Evolutionary conservation across 2,329 filamentous ascomycete genomes (phyloP).

Genomic region (Exophiala bonariae): DNA sequence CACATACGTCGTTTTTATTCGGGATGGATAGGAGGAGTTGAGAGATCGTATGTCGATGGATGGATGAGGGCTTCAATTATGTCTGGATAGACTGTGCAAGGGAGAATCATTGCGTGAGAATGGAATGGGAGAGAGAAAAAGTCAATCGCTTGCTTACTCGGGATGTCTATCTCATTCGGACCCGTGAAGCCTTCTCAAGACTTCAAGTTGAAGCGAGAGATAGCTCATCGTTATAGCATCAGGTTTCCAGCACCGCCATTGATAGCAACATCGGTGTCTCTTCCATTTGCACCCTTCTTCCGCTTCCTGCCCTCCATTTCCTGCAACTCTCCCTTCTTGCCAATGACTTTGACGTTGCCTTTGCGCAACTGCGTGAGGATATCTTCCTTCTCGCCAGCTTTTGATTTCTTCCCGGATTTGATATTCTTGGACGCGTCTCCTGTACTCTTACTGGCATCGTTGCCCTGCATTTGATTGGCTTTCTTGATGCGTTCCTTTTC

Average conservation of each 20-base stretch:
- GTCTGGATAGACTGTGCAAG: no score
- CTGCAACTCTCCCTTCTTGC: slow-evolving; percentile 80
- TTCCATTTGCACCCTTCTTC: background rate
- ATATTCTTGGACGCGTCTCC: slow-evolving; percentile 33
- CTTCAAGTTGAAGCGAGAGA: background rate
- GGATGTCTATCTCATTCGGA: no score
- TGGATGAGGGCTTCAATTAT: no score
- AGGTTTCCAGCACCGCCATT: slow-evolving; percentile 2
- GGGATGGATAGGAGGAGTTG: no score
- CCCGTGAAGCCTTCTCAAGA: no score
- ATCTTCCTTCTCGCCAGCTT: slow-evolving; percentile 48
- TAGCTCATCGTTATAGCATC: slow-evolving; percentile 6
- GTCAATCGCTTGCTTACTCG: no score
- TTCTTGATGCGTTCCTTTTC: slow-evolving; percentile 83
- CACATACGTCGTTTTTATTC: no score
- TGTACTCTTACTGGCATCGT: slow-evolving; percentile 38
- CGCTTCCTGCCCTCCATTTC: slow-evolving; percentile 78
- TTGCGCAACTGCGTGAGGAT: slow-evolving; percentile 71
- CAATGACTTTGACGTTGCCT: slow-evolving; percentile 89
- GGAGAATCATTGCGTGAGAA: no score
- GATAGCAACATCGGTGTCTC: background rate
- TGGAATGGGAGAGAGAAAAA: no score
- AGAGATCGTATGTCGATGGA: no score
- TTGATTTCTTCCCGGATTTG: slow-evolving; percentile 20
- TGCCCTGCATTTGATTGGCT: slow-evolving; percentile 45